phyloP scores from a whole-genome alignment of 192 early-diverging fungal species.

The Podila epigama region DNA sequence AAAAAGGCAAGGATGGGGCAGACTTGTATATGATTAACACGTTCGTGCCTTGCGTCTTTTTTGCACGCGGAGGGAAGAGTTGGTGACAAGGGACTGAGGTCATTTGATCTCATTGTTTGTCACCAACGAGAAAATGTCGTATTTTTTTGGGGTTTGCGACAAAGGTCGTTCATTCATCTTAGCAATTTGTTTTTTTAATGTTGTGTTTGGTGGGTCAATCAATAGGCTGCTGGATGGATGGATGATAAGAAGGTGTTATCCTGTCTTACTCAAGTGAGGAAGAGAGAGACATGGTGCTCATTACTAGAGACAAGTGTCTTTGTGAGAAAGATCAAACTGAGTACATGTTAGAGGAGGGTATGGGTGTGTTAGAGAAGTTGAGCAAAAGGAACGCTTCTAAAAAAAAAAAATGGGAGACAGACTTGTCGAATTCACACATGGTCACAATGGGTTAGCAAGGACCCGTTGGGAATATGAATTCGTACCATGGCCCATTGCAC shows the following conservation, averaged over 20 bases:
- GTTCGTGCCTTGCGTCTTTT: too few species aligned
- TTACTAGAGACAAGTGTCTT: too few species aligned
- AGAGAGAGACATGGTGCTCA: background rate
- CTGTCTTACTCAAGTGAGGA: background rate
- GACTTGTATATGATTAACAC: too few species aligned
- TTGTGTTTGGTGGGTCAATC: too few species aligned
- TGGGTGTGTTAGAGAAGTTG: background rate
- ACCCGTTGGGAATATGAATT: too few species aligned
- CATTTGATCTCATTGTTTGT: conserved; percentile 17
- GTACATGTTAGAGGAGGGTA: background rate
- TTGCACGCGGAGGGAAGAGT: too few species aligned
- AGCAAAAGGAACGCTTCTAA: background rate
- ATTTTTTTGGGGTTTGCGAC: conserved; percentile 3
- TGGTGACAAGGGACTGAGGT: background rate
- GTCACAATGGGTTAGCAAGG: background rate
- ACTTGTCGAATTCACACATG: background rate
- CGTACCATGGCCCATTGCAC: too few species aligned
- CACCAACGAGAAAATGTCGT: too few species aligned
- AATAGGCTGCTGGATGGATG: too few species aligned
- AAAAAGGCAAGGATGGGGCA: too few species aligned
- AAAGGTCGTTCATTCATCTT: background rate
- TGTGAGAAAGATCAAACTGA: background rate
- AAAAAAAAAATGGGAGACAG: background rate
- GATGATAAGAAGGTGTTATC: background rate
- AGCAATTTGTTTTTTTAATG: background rate